Conservation (phyloP, 2,329 filamentous ascomycete species). For the Nigrograna mackinnonii region DNA sequence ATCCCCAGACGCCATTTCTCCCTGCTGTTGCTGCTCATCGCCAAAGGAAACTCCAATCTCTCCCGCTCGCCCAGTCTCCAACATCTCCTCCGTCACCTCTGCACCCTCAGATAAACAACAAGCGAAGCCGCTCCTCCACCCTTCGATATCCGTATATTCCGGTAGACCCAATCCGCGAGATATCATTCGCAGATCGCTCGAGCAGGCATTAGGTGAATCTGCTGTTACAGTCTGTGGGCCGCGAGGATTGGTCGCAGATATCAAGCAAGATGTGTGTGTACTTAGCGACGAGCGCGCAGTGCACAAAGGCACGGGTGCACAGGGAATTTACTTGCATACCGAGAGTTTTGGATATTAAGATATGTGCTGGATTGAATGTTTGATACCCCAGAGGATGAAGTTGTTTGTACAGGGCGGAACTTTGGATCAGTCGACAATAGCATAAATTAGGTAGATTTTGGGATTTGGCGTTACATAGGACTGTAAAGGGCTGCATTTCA, state of each 20-base stretch:
- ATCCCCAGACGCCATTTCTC: slow-evolving; percentile 27
- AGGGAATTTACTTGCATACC: slow-evolving; percentile 64
- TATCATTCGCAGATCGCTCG: slow-evolving; percentile 59
- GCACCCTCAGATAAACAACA: too few species aligned
- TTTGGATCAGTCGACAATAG: too few species aligned
- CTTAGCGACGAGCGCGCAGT: slow-evolving; percentile 68
- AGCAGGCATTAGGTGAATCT: slow-evolving; percentile 64
- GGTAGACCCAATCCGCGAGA: slow-evolving; percentile 57
- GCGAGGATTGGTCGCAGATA: slow-evolving; percentile 56
- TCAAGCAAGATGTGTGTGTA: slow-evolving; percentile 57
- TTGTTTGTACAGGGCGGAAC: not conserved
- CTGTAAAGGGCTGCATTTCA: too few species aligned
- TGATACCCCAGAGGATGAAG: too few species aligned
- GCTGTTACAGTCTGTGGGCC: slow-evolving; percentile 67
- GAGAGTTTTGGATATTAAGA: slow-evolving; percentile 59
- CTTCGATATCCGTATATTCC: slow-evolving; percentile 42
- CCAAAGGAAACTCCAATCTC: slow-evolving; percentile 1
- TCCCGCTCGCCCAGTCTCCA: slow-evolving; percentile 14
- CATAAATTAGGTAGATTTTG: too few species aligned
- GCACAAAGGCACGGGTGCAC: slow-evolving; percentile 68
- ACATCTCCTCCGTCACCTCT: slow-evolving; percentile 17
- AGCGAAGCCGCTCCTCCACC: slow-evolving; percentile 29
- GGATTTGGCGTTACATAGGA: too few species aligned
- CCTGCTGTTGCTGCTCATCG: slow-evolving; percentile 19
- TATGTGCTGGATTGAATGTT: too few species aligned